Evolutionary conservation across 169 alveolate species (phyloP).

Genomic region (Plasmodium inui): DNA sequence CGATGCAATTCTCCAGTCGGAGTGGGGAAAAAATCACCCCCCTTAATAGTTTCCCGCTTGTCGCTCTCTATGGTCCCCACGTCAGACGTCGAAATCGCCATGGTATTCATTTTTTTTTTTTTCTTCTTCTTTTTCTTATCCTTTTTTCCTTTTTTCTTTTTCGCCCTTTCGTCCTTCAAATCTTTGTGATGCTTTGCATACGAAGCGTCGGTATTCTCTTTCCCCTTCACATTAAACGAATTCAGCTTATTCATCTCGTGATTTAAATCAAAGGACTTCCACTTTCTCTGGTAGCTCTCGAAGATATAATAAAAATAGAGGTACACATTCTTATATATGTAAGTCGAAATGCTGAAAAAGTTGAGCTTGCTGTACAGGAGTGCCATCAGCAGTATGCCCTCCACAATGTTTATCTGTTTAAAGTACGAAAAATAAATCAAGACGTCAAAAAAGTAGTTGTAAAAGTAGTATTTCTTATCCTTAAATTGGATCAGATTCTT

Average conservation of each 20-base stretch:
- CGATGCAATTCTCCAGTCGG: not conserved
- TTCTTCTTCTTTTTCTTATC: conserved; percentile 1
- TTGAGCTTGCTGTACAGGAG: conserved; percentile 54
- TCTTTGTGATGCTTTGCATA: not conserved
- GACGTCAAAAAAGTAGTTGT: conserved; percentile 73
- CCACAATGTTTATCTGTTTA: conserved; percentile 57
- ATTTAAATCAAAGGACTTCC: conserved; percentile 23
- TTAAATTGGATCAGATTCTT: conserved; percentile 15
- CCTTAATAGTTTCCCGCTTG: not conserved
- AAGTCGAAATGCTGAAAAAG: conserved; percentile 20
- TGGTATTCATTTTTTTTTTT: not conserved
- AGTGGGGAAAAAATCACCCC: not conserved
- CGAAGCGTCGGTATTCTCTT: not conserved
- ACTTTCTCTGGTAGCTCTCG: conserved; percentile 56
- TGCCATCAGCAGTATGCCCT: conserved; percentile 61
- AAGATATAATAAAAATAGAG: conserved; percentile 55
- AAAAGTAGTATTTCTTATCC: conserved; percentile 50
- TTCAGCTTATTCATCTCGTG: conserved; percentile 35
- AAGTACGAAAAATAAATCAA: conserved; percentile 69
- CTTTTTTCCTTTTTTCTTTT: not conserved
- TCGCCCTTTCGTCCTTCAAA: not conserved
- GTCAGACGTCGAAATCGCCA: no score
- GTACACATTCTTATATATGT: conserved; percentile 59
- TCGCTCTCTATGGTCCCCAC: not conserved
- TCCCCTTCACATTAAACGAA: conserved; percentile 14